Evolutionary conservation across 305 asterid genomes (phyloP), one percentile per base, ranked within the genome.

Genomic region (Andrographis paniculata): DNA sequence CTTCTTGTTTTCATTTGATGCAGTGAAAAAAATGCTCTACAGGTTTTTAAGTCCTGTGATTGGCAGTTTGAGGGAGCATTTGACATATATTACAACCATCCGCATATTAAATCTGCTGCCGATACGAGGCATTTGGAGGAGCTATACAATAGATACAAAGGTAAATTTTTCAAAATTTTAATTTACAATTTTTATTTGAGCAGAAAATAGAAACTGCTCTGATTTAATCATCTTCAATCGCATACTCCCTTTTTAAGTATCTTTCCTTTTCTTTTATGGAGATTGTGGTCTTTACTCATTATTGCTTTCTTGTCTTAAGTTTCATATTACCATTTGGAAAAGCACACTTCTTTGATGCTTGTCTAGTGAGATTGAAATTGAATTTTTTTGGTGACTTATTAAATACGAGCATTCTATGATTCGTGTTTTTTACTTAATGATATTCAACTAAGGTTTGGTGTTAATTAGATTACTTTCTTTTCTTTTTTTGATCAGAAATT

Each of bases 21-120:
- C 83, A 91, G 99, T 67, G 99, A 91, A 61, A 91, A 91, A 66
- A 66, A 72, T 59, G 89, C 96, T 38, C 65, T 77, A 72, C 96
- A 83, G 67, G 74, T 94, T 55, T 60, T 91, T 65, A 91, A 86
- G 73, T 63, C 92, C 58, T 72, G 96, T 67, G 96, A 84, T 53
- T 91, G 96, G 96, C 85, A 81, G 59, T 82, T 86, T 58, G 99
- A 91, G 69, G 95, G 96, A 65, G 99, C 99, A 45, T 91, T 91
- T 55, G 95, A 91, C 62, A 54, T 77, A 45, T 91, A 80, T 72
- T 91, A 91, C 75, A 91, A 82, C 74, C 93, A 91, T 58, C 77
- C 94, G 27, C 89, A 80, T 16, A 20, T 70, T 55, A 91, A 78
- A 69, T 64, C 94, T 37, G 74, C 61, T 65, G 75, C 95, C 49